Conservation (phyloP, 1,284 basidiomycete genomes). For the Tilletia walkeri region DNA sequence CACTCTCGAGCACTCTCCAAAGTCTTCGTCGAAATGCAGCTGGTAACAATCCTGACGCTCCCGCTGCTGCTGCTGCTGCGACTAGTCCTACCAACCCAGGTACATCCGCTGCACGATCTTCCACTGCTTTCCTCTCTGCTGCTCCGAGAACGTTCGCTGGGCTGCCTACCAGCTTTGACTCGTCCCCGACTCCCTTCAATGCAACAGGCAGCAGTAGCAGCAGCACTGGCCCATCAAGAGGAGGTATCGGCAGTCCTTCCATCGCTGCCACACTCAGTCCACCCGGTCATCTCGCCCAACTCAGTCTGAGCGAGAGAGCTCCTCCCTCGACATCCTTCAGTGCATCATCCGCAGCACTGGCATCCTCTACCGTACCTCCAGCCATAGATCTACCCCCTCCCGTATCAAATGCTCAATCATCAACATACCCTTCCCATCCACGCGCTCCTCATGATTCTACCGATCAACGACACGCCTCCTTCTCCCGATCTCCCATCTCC, state of each 20-base stretch:
- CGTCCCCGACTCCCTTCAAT: background rate
- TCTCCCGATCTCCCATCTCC: slow-evolving; percentile 4
- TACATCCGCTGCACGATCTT: slow-evolving; percentile 33
- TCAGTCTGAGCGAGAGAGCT: background rate
- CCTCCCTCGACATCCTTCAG: background rate
- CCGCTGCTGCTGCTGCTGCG: slow-evolving; percentile 8
- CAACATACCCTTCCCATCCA: background rate
- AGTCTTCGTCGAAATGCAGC: slow-evolving; percentile 33
- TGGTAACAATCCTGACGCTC: slow-evolving; percentile 12
- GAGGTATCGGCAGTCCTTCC: background rate
- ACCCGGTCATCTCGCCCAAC: background rate
- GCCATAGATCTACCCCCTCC: slow-evolving; percentile 26
- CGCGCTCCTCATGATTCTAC: background rate
- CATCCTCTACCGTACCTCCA: background rate
- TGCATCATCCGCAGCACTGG: too few relatives aligned
- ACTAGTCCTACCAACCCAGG: slow-evolving; percentile 18
- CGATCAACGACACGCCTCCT: background rate
- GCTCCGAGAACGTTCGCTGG: slow-evolving; percentile 19
- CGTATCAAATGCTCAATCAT: slow-evolving; percentile 23
- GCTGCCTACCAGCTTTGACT: slow-evolving; percentile 4
- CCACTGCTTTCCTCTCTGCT: slow-evolving; percentile 25
- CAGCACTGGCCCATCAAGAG: background rate
- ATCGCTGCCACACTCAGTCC: slow-evolving; percentile 9
- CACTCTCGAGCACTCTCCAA: slow-evolving; percentile 50
- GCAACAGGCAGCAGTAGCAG: background rate